Evolutionary conservation across 352 stramenopile genomes (phyloP), one percentile per base, ranked within the genome.

Genomic region (Phytophthora sp.): DNA sequence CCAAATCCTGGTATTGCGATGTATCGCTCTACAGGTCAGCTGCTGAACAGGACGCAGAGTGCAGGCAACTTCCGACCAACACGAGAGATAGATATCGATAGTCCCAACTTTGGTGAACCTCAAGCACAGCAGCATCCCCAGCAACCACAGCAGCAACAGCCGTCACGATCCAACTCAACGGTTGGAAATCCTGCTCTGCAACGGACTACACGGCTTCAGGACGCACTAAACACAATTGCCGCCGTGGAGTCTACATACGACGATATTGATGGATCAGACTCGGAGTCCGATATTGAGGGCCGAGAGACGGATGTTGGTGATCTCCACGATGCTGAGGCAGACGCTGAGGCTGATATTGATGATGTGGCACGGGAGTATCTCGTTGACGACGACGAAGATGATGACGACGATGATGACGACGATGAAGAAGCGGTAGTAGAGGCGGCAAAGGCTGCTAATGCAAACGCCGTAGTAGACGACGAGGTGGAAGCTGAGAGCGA

Each of bases 171-270:
- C 13, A 58, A 50, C 30, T 69, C 62, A 26, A 64, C 48, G 31
- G 53, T 49, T 30, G 63, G 13, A 9, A 76, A 64, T n/a, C 48
- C 58, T 18, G 62, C 63, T 8, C 30, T 73, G 32, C 67, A 67
- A 42, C 48, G 57, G 39, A 77, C 54, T 11, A 72, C 51, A 27
- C 57, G 58, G 12, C 44, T 85, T 12, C 72, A 87, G 38, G 71
- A 85, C 20, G 75, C 72, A 43, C 54, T 87, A 34, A 79, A 75
- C 45, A 77, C 65, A 61, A 69, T 87, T 4, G 63, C 75, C n/a
- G 56, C 77, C 5, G 76, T 81, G 1, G 77, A 84, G 13, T 79
- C 77, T 24, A 82, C 73, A 30, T 87, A 87, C 54, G 77, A 87
- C 13, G 72, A 79, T 53, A 70, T 75, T 20, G 74, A 76, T 2